Base-by-base conservation (phyloP, 2,329 filamentous ascomycete species). In the Fusarium scirpi region DNA sequence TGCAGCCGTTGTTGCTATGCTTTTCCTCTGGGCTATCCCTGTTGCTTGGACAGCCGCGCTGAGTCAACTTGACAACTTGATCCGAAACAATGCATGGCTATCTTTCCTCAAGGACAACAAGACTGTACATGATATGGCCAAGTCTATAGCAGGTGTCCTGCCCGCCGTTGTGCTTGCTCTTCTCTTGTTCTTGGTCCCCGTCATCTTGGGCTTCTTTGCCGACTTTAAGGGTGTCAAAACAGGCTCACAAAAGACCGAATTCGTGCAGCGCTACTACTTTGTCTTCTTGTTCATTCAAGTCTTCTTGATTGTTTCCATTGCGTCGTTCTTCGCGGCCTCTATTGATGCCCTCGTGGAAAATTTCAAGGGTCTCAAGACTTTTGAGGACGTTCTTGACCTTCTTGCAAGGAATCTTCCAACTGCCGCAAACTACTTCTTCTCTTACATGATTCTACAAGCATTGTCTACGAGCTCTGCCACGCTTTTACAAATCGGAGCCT, bases 401-500 rank as follows among this genome's bases (percentile, higher is more conserved):
- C 83, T 99, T 29, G 95, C 95, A 0, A 79, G 84, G 13, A 96
- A 94, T 65, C 83, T 99, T 8, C 96, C 96, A 3, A 92, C 89
- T 72, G 91, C 94, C 0, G 92, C 94, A 73, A 97, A 98, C 78
- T 99, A 98, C 80, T 99, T 98, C 84, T 98, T 98, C 85, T 95
- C 94, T 2, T 99, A 99, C 86, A 94, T 99, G 90, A 91, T 98
- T 77, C 90, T 99, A 12, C 96, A 98, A 76, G 94, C 94, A 1
- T 86, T 98, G 74, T 94, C 93, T 68, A 94, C 93, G 68, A 97
- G 94, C 79, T 95, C 95, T 2, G 94, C 92, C 79, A 95, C 93
- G 2, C 84, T 98, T 6, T 84, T 98, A 15, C 96, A 98, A 76
- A 87, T 97, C 25, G 89, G 89, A n/a, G 88, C 90, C 6, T 85